Percentiles rank a stretch among this genome's conserved stretches.
Evolutionary conservation across 2,329 filamentous ascomycete genomes (phyloP).

Genomic region (Tolypocladium guangdongense): DNA sequence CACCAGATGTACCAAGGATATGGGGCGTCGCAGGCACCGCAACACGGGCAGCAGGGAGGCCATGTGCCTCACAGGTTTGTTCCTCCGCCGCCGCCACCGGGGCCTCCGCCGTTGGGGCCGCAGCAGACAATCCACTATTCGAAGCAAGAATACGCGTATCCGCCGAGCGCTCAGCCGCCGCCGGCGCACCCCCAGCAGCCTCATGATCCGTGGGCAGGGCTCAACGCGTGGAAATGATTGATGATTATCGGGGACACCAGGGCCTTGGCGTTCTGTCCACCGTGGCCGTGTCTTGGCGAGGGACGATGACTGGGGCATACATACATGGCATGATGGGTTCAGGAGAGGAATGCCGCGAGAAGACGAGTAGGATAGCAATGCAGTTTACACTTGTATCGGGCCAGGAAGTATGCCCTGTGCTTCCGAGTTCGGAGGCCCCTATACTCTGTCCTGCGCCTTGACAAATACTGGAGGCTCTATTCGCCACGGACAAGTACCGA

Average conservation of each 20-base stretch:
- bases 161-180: constrained; percentile 20
- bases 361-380: not conserved
- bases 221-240: constrained; percentile 40
- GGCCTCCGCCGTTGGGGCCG: constrained; percentile 49
- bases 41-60: constrained; percentile 23
- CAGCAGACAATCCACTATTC: constrained; percentile 51
- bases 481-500: not conserved
- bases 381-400: not conserved
- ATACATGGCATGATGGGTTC: not conserved
- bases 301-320: too few species aligned
- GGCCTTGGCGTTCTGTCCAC: not conserved
- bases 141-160: constrained; percentile 20
- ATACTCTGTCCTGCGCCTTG: too few species aligned
- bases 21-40: constrained; percentile 21
- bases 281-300: not conserved
- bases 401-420: too few species aligned
- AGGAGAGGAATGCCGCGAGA: not conserved
- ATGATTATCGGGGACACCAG: not conserved
- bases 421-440: too few species aligned
- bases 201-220: constrained; percentile 40
- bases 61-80: constrained; percentile 48
- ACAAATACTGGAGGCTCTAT: not conserved
- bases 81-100: constrained; percentile 52
- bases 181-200: constrained; percentile 26
- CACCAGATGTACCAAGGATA: constrained; percentile 31